These are phyloP conservation scores for Fonsecaea erecta DNA, from an alignment of 2,329 filamentous ascomycete genomes.

Conservation along the genomic window DNA sequence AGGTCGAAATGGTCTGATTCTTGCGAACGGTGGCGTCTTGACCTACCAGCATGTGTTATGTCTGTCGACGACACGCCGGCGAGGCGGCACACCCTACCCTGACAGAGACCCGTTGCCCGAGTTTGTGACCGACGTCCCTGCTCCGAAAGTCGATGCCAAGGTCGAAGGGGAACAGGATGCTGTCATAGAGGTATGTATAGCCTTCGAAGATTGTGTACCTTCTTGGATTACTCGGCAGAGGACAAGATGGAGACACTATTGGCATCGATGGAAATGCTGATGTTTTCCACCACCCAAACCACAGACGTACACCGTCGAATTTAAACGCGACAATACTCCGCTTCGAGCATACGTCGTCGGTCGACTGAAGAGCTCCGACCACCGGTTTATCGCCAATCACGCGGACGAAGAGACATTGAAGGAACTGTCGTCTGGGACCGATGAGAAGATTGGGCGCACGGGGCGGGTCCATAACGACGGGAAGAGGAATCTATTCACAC, in stretches of 20 bases:
- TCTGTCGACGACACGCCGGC: constrained; percentile 55
- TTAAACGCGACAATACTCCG: constrained; percentile 56
- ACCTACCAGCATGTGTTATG: constrained; percentile 68
- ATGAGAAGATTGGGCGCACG: constrained; percentile 56
- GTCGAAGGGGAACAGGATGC: constrained; percentile 55
- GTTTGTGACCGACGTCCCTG: constrained; percentile 46
- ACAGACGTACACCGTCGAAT: constrained; percentile 67
- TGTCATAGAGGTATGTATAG: constrained; percentile 55
- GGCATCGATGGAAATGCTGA: background rate
- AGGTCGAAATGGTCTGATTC: constrained; percentile 59
- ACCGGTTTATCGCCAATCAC: constrained; percentile 63
- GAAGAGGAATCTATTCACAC: constrained; percentile 48
- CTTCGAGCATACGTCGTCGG: constrained; percentile 58
- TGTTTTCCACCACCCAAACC: background rate
- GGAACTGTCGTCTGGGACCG: constrained; percentile 48
- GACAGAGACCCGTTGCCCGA: constrained; percentile 52
- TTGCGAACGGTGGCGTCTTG: constrained; percentile 69
- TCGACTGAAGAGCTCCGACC: constrained; percentile 51
- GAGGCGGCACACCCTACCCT: constrained; percentile 53
- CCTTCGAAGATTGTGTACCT: background rate
- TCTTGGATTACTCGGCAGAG: background rate
- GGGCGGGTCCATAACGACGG: constrained; percentile 51
- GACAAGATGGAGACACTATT: no score
- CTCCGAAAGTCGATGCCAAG: constrained; percentile 49
- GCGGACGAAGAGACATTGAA: constrained; percentile 56